These are phyloP conservation scores for Mycena indigotica DNA, from an alignment of 768 basidiomycete genomes.

Conservation along the genomic window DNA sequence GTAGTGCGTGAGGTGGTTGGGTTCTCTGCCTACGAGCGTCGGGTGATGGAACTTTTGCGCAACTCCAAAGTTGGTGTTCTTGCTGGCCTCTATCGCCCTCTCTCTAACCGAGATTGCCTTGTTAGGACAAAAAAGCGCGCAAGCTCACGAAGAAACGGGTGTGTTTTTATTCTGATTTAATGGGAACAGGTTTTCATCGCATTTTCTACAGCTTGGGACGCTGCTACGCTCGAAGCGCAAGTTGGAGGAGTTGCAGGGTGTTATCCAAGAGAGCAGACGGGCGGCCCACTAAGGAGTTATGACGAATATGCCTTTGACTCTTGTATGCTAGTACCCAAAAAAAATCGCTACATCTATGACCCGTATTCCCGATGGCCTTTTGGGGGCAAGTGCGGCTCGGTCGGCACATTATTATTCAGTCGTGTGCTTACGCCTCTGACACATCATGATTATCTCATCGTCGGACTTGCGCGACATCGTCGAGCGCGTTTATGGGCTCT, in stretches of 20 bases:
- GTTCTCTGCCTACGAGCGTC: slow-evolving; percentile 96
- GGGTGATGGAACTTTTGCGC: slow-evolving; percentile 96
- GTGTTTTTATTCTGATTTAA: slow-evolving; percentile 35
- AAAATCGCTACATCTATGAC: neutral
- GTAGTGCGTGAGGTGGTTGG: slow-evolving; percentile 96
- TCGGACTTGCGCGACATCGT: neutral
- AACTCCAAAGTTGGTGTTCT: slow-evolving; percentile 81
- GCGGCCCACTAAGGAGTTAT: slow-evolving; percentile 45
- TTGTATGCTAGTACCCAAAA: slow-evolving; percentile 2
- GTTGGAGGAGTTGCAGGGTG: slow-evolving; percentile 88
- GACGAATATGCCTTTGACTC: slow-evolving; percentile 8
- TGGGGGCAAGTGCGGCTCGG: neutral
- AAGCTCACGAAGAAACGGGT: slow-evolving; percentile 99
- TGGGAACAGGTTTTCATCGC: slow-evolving; percentile 1
- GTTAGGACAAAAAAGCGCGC: slow-evolving; percentile 96
- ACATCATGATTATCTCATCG: neutral
- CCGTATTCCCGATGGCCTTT: neutral
- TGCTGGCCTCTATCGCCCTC: neutral
- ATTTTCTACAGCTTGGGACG: slow-evolving; percentile 79
- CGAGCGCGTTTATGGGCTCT: neutral
- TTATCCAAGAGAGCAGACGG: slow-evolving; percentile 94
- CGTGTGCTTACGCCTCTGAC: too few species aligned
- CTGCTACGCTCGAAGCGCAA: slow-evolving; percentile 98
- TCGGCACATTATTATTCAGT: too few species aligned
- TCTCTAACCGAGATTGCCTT: neutral